phyloP scores from a whole-genome alignment of 768 basidiomycete species.

The Suillus brevipes region DNA sequence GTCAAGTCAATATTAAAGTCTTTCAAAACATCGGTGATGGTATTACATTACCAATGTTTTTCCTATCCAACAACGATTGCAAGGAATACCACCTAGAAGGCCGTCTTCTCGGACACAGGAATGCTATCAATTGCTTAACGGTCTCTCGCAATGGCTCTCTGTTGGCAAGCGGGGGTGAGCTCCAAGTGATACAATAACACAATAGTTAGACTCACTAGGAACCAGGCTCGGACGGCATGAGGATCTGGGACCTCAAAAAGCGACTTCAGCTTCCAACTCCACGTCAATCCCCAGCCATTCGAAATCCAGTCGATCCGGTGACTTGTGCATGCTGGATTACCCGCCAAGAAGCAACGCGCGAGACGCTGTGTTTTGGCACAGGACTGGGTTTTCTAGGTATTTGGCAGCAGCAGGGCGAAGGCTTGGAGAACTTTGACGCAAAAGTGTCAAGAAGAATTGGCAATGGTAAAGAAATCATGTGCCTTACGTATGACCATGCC shows the following conservation, averaged over 20 bases:
- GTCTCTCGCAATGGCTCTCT: constrained; percentile 21
- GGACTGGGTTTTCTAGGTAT: neutral
- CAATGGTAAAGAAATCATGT: neutral
- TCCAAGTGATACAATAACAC: too few relatives aligned
- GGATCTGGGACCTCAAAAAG: neutral
- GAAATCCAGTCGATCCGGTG: too few relatives aligned
- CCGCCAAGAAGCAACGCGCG: too few relatives aligned
- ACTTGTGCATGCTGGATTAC: too few relatives aligned
- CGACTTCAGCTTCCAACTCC: too few relatives aligned
- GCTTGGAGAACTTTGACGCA: neutral
- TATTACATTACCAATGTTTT: neutral
- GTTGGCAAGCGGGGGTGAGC: constrained; percentile 19
- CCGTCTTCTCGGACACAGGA: constrained; percentile 16
- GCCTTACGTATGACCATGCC: too few relatives aligned
- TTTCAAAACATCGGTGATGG: too few relatives aligned
- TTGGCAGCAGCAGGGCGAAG: neutral
- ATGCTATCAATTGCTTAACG: constrained; percentile 10
- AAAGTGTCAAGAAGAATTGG: neutral
- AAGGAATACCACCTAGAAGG: neutral
- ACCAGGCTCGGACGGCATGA: neutral
- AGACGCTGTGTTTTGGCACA: too few relatives aligned
- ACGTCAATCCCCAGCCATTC: too few relatives aligned
- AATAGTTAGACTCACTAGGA: too few relatives aligned
- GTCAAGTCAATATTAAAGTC: too few relatives aligned
- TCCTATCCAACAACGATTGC: neutral